These are phyloP conservation scores for Gastrolobium bilobum DNA, from an alignment of 306 rosid genomes.

Conservation along the genomic window DNA sequence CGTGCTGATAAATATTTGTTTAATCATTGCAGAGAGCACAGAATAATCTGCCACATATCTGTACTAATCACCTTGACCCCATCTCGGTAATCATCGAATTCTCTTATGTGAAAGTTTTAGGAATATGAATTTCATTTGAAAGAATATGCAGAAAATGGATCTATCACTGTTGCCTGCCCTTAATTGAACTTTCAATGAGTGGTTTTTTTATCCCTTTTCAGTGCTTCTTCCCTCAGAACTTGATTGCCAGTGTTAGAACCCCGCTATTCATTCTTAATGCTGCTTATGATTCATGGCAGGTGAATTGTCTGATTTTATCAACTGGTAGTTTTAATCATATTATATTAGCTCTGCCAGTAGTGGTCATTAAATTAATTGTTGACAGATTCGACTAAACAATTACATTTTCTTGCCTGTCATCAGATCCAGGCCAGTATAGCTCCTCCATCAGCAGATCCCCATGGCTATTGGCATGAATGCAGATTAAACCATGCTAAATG, in stretches of 20 bases:
- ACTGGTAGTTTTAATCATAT: conserved; percentile 2
- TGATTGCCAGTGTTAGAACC: conserved; percentile 72
- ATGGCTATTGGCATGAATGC: conserved; percentile 87
- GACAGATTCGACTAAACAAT: conserved; percentile 12
- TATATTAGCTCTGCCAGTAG: background rate
- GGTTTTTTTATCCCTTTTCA: conserved; percentile 47
- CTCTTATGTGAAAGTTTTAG: background rate
- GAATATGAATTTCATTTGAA: conserved; percentile 31
- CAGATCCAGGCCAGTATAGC: conserved; percentile 94
- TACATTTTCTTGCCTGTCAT: conserved; percentile 38
- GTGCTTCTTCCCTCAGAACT: conserved; percentile 98
- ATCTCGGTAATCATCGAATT: conserved; percentile 68
- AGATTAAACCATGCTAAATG: conserved; percentile 87
- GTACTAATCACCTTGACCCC: conserved; percentile 83
- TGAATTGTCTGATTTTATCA: conserved; percentile 44
- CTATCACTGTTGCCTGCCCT: conserved; percentile 9
- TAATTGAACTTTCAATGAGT: conserved; percentile 40
- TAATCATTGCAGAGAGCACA: conserved; percentile 66
- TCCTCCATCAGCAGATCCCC: conserved; percentile 92
- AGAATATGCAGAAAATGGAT: conserved; percentile 30
- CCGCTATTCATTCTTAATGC: conserved; percentile 92
- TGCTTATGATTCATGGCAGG: conserved; percentile 99
- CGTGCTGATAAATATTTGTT: conserved; percentile 32
- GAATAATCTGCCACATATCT: conserved; percentile 72
- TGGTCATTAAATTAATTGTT: conserved; percentile 19